phyloP scores from a whole-genome alignment of 1,284 basidiomycete species.

The Boletus nobilissimus region DNA sequence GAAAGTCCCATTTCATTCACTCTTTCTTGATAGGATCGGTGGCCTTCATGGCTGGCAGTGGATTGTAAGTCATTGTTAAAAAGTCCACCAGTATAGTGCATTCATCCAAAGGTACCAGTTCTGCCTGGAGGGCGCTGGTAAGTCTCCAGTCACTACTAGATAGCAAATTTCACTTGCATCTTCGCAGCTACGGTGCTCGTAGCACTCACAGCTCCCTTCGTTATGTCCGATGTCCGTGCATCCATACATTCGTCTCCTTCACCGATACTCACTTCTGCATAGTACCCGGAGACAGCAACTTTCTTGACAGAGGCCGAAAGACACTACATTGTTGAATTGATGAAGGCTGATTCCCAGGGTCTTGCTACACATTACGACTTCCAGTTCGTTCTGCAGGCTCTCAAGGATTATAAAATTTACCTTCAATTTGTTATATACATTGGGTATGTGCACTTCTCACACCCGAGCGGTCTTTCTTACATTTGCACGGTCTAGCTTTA shows the following conservation, averaged over 20 bases:
- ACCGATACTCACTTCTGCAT: slow-evolving; percentile 1
- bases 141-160: neutral
- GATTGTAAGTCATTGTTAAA: slow-evolving; percentile 51
- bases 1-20: neutral
- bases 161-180: neutral
- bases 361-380: slow-evolving; percentile 47
- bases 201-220: slow-evolving; percentile 50
- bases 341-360: slow-evolving; percentile 50
- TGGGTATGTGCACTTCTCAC: slow-evolving; percentile 45
- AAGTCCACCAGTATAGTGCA: neutral
- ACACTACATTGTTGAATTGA: slow-evolving; percentile 45
- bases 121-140: slow-evolving; percentile 46
- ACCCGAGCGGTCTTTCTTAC: neutral
- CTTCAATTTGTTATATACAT: slow-evolving; percentile 54
- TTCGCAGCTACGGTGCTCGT: slow-evolving; percentile 50
- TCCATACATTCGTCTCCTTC: neutral
- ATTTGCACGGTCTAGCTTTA: slow-evolving; percentile 42
- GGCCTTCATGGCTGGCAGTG: slow-evolving; percentile 57
- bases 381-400: slow-evolving; percentile 52
- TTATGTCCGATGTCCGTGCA: slow-evolving; percentile 54
- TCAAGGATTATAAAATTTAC: slow-evolving; percentile 57
- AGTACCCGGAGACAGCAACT: slow-evolving; percentile 56
- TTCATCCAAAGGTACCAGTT: slow-evolving; percentile 39
- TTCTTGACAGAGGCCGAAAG: slow-evolving; percentile 54
- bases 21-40: slow-evolving; percentile 42